A percentile compares a stretch with the other conserved stretches of the same genome.
Conservation (phyloP, 495 filamentous ascomycete species). For the Staphylotrichum longicolle region DNA sequence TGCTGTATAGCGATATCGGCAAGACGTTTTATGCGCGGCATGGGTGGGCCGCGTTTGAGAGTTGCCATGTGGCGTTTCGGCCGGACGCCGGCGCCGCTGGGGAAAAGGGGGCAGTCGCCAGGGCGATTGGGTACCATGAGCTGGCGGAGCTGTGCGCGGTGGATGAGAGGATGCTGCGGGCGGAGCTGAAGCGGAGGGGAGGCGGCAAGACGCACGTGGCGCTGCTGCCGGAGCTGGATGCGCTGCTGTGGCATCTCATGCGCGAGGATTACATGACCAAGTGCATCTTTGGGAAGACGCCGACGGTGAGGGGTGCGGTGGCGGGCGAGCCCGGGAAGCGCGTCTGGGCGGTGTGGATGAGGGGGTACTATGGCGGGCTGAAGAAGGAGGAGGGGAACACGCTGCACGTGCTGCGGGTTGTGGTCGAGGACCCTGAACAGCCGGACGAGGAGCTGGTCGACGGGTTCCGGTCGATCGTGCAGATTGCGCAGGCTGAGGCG, state of each 20-base stretch:
- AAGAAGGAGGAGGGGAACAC: constrained; percentile 56
- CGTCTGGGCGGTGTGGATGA: constrained; percentile 79
- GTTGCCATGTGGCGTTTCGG: constrained; percentile 65
- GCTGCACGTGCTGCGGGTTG: constrained; percentile 74
- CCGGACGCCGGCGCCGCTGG: constrained; percentile 31
- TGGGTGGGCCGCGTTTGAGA: constrained; percentile 76
- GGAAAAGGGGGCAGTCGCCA: constrained; percentile 23
- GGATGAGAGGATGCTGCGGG: constrained; percentile 54
- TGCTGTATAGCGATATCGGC: constrained; percentile 92
- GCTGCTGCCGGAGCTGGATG: constrained; percentile 67
- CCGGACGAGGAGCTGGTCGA: constrained; percentile 47
- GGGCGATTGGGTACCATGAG: constrained; percentile 49
- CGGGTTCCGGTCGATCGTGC: constrained; percentile 56
- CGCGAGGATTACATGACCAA: constrained; percentile 79
- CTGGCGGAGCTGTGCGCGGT: constrained; percentile 54
- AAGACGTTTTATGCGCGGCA: constrained; percentile 82
- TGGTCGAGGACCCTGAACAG: constrained; percentile 59
- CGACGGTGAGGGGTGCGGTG: constrained; percentile 67
- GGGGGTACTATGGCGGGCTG: constrained; percentile 58
- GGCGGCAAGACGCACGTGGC: constrained; percentile 55
- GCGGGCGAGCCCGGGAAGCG: constrained; percentile 47
- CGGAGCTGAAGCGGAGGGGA: constrained; percentile 37
- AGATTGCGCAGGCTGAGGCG: constrained; percentile 40
- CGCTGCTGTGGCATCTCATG: constrained; percentile 79
- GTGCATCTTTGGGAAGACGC: constrained; percentile 50